phyloP scores from a whole-genome alignment of 2,329 filamentous ascomycete genomes.

The Cercospora zeina region DNA sequence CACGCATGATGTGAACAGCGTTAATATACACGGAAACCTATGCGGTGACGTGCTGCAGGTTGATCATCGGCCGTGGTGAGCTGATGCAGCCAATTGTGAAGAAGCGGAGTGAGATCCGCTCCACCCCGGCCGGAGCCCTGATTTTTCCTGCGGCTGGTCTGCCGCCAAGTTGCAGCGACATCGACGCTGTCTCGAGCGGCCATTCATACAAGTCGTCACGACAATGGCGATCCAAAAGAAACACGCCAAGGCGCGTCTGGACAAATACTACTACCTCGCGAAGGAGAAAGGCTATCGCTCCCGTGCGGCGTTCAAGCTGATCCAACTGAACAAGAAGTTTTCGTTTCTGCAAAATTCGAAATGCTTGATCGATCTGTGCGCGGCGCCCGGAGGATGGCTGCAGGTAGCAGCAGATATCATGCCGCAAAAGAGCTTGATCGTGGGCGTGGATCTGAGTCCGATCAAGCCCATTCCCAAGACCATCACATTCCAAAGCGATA shows the following conservation, averaged over 20 bases:
- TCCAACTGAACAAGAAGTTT: conserved; percentile 99
- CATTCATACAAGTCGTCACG: conserved; percentile 4
- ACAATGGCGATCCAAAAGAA: conserved; percentile 97
- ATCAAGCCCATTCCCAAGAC: conserved; percentile 94
- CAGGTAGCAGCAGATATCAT: conserved; percentile 95
- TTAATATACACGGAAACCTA: neutral
- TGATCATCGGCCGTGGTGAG: neutral
- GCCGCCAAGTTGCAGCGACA: conserved; percentile 3
- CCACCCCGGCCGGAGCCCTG: neutral
- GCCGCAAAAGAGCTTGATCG: conserved; percentile 83
- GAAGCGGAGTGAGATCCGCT: neutral
- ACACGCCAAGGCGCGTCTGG: conserved; percentile 95
- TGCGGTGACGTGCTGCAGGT: conserved; percentile 5
- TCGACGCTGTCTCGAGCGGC: conserved; percentile 1
- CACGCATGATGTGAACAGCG: neutral
- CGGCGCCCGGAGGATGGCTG: conserved; percentile 94
- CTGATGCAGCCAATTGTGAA: neutral
- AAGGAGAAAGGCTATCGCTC: conserved; percentile 98
- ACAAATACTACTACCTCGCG: conserved; percentile 98
- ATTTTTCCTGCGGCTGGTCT: conserved; percentile 8
- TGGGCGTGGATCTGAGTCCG: conserved; percentile 90
- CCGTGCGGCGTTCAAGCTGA: conserved; percentile 94
- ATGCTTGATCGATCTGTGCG: conserved; percentile 95
- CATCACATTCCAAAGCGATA: conserved; percentile 96
- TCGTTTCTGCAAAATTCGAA: conserved; percentile 95